A percentile compares a stretch with the other conserved stretches of the same genome.
phyloP scores from a whole-genome alignment of 139 green algal genomes.

The Chara braunii region DNA sequence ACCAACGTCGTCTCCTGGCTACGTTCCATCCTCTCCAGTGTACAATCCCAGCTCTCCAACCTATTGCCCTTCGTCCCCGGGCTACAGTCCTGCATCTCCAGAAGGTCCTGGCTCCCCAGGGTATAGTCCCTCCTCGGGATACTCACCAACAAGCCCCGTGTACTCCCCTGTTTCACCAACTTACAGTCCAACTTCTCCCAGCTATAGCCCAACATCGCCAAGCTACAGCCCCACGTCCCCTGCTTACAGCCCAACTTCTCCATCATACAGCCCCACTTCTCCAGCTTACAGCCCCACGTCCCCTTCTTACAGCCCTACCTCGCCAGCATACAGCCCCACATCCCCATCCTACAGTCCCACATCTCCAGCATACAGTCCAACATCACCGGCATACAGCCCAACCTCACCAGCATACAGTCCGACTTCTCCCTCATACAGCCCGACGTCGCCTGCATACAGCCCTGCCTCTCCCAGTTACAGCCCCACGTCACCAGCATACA shows the following conservation, averaged over 20 bases:
- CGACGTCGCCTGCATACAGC: conserved; percentile 52
- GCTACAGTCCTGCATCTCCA: conserved; percentile 49
- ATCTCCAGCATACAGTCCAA: conserved; percentile 14
- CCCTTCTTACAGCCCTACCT: conserved; percentile 52
- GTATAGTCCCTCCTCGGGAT: conserved; percentile 47
- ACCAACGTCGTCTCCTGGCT: conserved; percentile 4
- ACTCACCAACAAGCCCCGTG: conserved; percentile 57
- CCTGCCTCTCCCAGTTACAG: conserved; percentile 26
- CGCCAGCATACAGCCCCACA: conserved; percentile 29
- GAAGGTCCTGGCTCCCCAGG: too few species aligned
- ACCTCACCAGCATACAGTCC: conserved; percentile 48
- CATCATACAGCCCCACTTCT: conserved; percentile 49
- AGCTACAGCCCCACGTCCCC: conserved; percentile 56
- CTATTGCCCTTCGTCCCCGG: conserved; percentile 53
- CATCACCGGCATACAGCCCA: conserved; percentile 34
- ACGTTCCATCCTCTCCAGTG: too few species aligned
- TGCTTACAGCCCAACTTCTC: conserved; percentile 54
- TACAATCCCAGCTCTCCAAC: conserved; percentile 49
- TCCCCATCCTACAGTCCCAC: conserved; percentile 7
- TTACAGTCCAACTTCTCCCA: conserved; percentile 56
- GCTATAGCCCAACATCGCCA: conserved; percentile 56
- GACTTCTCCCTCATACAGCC: conserved; percentile 51
- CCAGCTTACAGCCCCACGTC: conserved; percentile 44
- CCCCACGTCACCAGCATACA: conserved; percentile 39
- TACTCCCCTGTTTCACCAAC: conserved; percentile 52